A percentile compares a stretch with the other conserved stretches of the same genome.
Evolutionary conservation across 371 early-diverging fungal genomes (phyloP).

Genomic region (Lichtheimia ramosa): DNA sequence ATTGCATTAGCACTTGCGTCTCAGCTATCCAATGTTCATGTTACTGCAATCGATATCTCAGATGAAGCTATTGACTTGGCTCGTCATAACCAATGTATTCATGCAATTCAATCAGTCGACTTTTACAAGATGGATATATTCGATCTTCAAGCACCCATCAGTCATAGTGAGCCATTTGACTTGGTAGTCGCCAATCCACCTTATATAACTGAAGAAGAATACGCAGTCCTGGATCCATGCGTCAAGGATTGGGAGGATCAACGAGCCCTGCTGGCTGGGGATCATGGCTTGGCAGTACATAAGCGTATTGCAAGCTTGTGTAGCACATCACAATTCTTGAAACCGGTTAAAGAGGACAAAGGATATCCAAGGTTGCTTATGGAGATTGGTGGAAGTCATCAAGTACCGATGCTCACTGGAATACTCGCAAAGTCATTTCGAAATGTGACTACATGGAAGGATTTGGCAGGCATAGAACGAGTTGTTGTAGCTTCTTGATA

Average conservation of each 20-base stretch:
- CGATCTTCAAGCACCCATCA: background rate
- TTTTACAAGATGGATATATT: conserved; percentile 56
- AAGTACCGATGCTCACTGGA: conserved; percentile 47
- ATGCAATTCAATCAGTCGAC: conserved; percentile 15
- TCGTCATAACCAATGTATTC: conserved; percentile 34
- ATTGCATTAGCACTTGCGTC: conserved; percentile 78
- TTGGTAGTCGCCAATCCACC: conserved; percentile 91
- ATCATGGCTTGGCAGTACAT: conserved; percentile 67
- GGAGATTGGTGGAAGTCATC: conserved; percentile 79
- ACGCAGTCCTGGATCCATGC: conserved; percentile 59
- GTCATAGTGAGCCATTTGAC: conserved; percentile 31
- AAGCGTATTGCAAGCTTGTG: conserved; percentile 53
- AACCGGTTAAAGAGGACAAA: conserved; percentile 11
- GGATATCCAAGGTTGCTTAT: conserved; percentile 70
- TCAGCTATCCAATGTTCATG: conserved; percentile 44
- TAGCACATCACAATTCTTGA: conserved; percentile 16
- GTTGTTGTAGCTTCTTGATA: conserved; percentile 40
- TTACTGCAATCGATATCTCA: conserved; percentile 48
- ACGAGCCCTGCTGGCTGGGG: conserved; percentile 78
- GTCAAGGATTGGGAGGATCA: conserved; percentile 88
- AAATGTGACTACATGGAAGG: conserved; percentile 67
- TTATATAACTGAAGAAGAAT: conserved; percentile 79
- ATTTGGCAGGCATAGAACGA: conserved; percentile 68
- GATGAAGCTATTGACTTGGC: conserved; percentile 51
- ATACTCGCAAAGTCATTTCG: conserved; percentile 53